Conservation (phyloP, 768 basidiomycete species). For the Leccinum aurantiacum region DNA sequence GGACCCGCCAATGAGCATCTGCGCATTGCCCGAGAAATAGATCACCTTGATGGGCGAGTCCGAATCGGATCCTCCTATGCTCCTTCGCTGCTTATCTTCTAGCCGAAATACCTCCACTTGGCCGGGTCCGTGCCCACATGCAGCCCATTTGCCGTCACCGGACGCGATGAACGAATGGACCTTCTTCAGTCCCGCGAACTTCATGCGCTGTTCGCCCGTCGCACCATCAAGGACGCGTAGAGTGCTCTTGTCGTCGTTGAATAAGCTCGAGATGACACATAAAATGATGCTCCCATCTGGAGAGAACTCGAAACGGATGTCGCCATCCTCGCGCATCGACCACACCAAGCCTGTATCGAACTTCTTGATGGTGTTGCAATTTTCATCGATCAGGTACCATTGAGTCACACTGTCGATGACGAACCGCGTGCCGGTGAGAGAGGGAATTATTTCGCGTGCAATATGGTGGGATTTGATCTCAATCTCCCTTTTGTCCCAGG, state of each 20-base stretch:
- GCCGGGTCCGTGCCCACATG: slow-evolving; percentile 10
- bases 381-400: slow-evolving; percentile 6
- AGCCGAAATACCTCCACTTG: slow-evolving; percentile 5
- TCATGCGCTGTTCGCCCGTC: slow-evolving; percentile 7
- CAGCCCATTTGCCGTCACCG: slow-evolving; percentile 5
- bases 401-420: background rate
- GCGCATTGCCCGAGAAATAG: slow-evolving; percentile 18
- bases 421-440: slow-evolving; percentile 13
- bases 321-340: too few species aligned
- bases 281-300: slow-evolving; percentile 12
- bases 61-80: background rate
- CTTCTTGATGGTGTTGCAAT: slow-evolving; percentile 4
- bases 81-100: background rate
- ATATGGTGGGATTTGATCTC: background rate
- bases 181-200: slow-evolving; percentile 15
- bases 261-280: background rate
- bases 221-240: slow-evolving; percentile 12
- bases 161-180: slow-evolving; percentile 6
- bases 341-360: slow-evolving; percentile 7
- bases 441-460: background rate
- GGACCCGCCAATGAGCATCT: slow-evolving; percentile 22
- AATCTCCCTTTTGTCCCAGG: slow-evolving; percentile 2
- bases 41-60: slow-evolving; percentile 1
- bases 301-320: slow-evolving; percentile 9
- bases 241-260: slow-evolving; percentile 9